These are phyloP conservation scores for Phaffia australis DNA, from an alignment of 768 basidiomycete genomes.

Conservation along the genomic window DNA sequence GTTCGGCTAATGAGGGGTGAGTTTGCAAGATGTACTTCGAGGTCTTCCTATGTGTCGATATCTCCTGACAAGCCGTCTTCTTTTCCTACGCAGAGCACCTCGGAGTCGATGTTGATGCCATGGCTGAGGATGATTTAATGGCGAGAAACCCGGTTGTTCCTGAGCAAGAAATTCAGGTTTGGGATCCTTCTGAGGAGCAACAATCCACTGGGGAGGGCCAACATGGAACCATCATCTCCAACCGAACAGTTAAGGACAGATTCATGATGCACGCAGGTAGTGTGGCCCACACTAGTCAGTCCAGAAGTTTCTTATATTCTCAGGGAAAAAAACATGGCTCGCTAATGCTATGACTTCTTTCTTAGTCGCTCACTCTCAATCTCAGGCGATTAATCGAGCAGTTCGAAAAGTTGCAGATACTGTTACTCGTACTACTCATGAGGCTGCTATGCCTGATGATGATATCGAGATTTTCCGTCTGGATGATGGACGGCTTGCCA, in stretches of 20 bases:
- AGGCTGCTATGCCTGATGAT: constrained; percentile 9
- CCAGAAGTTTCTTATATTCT: background rate
- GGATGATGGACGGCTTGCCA: constrained; percentile 7
- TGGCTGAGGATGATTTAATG: constrained; percentile 65
- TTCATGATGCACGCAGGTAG: constrained; percentile 32
- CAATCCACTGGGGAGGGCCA: constrained; percentile 30
- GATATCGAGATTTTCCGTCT: constrained; percentile 21
- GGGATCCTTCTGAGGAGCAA: constrained; percentile 68
- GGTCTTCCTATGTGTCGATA: background rate
- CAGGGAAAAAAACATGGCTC: background rate
- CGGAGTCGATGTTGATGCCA: constrained; percentile 82
- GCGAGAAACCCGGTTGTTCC: constrained; percentile 46
- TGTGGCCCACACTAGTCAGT: constrained; percentile 33
- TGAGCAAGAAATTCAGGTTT: constrained; percentile 49
- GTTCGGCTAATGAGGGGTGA: constrained; percentile 70
- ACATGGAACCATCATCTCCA: constrained; percentile 31
- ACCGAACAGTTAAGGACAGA: constrained; percentile 32
- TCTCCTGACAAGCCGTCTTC: background rate
- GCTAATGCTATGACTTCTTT: no score
- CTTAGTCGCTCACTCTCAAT: constrained; percentile 19
- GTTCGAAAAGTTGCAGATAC: constrained; percentile 13
- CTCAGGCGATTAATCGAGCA: constrained; percentile 10
- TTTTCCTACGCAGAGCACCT: constrained; percentile 54
- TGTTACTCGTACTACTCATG: constrained; percentile 7
- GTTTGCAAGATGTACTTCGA: background rate